Conservation (phyloP, 805 yeast genomes). For the Cyberlindnera xishuangbannaensis region DNA sequence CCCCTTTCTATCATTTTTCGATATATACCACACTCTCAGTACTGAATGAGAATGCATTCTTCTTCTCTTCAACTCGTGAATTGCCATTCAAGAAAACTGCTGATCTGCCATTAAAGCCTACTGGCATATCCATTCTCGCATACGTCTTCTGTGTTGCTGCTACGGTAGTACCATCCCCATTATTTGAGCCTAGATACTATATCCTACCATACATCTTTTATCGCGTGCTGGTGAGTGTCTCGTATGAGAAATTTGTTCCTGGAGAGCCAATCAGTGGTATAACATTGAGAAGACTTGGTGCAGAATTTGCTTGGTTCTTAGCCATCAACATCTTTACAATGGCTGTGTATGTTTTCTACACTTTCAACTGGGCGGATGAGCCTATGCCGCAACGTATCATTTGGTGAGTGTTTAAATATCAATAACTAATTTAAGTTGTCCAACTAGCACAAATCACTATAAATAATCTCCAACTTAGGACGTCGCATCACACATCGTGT, state of each 20-base stretch:
- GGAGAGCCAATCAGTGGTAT: conserved; percentile 16
- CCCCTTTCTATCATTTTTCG: conserved; percentile 68
- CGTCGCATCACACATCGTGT: no score
- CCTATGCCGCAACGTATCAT: conserved; percentile 69
- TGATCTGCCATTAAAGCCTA: conserved; percentile 35
- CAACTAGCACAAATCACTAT: no score
- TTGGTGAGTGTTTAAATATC: no score
- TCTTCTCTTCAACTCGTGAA: conserved; percentile 30
- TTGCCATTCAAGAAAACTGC: conserved; percentile 30
- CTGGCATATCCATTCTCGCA: conserved; percentile 44
- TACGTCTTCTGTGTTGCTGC: conserved; percentile 46
- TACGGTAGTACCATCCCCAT: conserved; percentile 82
- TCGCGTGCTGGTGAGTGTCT: conserved; percentile 51
- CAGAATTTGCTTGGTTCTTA: conserved; percentile 62
- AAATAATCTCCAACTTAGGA: no score
- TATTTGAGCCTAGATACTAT: conserved; percentile 91
- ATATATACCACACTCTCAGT: conserved; percentile 32
- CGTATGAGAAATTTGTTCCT: conserved; percentile 25
- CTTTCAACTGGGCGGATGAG: conserved; percentile 67
- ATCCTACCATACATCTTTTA: conserved; percentile 75
- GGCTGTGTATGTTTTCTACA: conserved; percentile 49
- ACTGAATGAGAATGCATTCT: conserved; percentile 30
- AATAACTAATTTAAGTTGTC: no score
- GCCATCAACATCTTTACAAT: conserved; percentile 48
- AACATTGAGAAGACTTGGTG: conserved; percentile 31